phyloP scores from a whole-genome alignment of 768 basidiomycete genomes.

The Boletus rex-veris region DNA sequence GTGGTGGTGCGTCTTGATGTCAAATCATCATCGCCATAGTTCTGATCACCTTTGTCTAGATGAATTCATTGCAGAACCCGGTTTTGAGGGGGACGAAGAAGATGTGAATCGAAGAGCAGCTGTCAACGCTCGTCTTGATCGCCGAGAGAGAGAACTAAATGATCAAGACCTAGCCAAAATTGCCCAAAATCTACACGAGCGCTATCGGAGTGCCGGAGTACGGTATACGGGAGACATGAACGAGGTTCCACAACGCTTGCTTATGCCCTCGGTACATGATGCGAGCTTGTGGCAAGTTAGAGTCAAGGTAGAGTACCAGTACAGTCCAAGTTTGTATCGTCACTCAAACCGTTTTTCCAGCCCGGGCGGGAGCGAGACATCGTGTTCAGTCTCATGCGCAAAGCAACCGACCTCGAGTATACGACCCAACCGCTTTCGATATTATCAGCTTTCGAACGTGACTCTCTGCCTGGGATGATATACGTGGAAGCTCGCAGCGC shows the following conservation, averaged over 20 bases:
- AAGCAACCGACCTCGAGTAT: slow-evolving; percentile 82
- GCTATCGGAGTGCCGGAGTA: slow-evolving; percentile 66
- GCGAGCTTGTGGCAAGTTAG: slow-evolving; percentile 94
- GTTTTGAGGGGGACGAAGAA: slow-evolving; percentile 66
- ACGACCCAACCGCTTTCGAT: slow-evolving; percentile 78
- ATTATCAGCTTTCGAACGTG: slow-evolving; percentile 91
- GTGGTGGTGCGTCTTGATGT: slow-evolving; percentile 38
- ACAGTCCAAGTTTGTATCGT: not conserved
- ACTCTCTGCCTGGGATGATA: slow-evolving; percentile 92
- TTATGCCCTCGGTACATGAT: slow-evolving; percentile 97
- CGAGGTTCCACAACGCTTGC: slow-evolving; percentile 83
- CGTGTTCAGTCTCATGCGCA: slow-evolving; percentile 92
- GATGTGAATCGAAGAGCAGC: slow-evolving; percentile 44
- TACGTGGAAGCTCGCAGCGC: slow-evolving; percentile 93
- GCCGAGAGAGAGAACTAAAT: slow-evolving; percentile 68
- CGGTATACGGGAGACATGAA: slow-evolving; percentile 91
- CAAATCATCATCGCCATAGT: not conserved
- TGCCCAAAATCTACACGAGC: slow-evolving; percentile 74
- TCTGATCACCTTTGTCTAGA: slow-evolving; percentile 39
- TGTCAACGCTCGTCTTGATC: slow-evolving; percentile 67
- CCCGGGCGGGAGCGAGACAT: slow-evolving; percentile 90
- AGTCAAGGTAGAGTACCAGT: slow-evolving; percentile 64
- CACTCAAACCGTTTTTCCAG: slow-evolving; percentile 38
- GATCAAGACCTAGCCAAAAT: slow-evolving; percentile 82
- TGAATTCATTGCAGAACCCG: slow-evolving; percentile 63